phyloP scores from a whole-genome alignment of 495 filamentous ascomycete species.

The Xanthoparmelia taractica region DNA sequence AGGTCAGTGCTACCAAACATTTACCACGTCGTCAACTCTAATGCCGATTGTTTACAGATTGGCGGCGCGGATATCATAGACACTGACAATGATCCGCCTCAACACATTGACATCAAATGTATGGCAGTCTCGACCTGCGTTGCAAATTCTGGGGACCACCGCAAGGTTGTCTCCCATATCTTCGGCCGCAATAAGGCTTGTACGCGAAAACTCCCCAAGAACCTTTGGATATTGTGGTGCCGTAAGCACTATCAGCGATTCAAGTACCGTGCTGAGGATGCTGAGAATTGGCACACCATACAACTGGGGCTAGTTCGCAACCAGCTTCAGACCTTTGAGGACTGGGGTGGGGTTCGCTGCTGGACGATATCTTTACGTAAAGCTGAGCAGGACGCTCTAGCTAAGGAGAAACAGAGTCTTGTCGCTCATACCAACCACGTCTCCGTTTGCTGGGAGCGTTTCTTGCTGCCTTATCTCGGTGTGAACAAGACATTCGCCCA shows the following conservation, averaged over 20 bases:
- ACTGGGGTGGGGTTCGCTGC: slow-evolving; percentile 47
- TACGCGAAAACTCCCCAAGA: slow-evolving; percentile 57
- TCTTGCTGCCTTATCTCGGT: slow-evolving; percentile 28
- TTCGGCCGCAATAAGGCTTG: slow-evolving; percentile 83
- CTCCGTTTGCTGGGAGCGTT: slow-evolving; percentile 27
- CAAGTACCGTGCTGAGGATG: slow-evolving; percentile 51
- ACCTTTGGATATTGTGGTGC: slow-evolving; percentile 65
- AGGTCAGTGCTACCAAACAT: not conserved
- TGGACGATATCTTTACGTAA: slow-evolving; percentile 31
- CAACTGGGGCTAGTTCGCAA: slow-evolving; percentile 53
- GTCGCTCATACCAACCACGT: not conserved
- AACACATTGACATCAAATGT: slow-evolving; percentile 4
- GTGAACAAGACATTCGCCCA: slow-evolving; percentile 30
- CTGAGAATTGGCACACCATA: slow-evolving; percentile 43
- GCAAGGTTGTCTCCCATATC: slow-evolving; percentile 76
- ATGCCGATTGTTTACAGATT: not conserved
- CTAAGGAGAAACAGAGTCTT: slow-evolving; percentile 2
- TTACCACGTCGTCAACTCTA: not conserved
- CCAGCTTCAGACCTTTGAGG: slow-evolving; percentile 51
- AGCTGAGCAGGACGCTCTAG: slow-evolving; percentile 21
- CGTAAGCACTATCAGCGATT: slow-evolving; percentile 79
- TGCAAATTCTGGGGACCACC: slow-evolving; percentile 24
- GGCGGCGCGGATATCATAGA: not conserved
- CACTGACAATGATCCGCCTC: not conserved
- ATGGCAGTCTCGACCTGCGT: not conserved